phyloP scores from a whole-genome alignment of 805 yeast genomes.

The Candida michaelii region DNA sequence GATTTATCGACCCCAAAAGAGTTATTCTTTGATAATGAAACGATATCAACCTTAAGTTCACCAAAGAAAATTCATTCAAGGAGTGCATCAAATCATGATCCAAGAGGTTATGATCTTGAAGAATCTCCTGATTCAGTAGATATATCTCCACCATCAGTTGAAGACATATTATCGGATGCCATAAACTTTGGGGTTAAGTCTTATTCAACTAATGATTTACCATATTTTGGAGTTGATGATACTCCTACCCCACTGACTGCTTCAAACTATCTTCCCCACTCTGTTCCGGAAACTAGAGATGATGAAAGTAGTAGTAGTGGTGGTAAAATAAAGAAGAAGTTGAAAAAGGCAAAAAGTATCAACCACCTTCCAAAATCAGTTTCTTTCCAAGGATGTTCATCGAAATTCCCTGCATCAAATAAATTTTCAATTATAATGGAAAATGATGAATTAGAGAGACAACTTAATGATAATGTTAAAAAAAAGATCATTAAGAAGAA shows the following conservation, averaged over 20 bases:
- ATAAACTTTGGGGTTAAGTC: constrained; percentile 5
- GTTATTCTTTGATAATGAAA: constrained; percentile 6
- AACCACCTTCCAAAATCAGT: neutral
- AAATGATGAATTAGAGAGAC: constrained; percentile 4
- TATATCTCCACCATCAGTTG: constrained; percentile 2
- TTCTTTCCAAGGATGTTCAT: constrained; percentile 11
- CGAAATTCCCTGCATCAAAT: constrained; percentile 2
- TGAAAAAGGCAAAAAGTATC: constrained; percentile 9
- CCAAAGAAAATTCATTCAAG: neutral
- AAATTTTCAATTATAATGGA: constrained; percentile 10
- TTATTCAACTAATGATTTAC: constrained; percentile 1
- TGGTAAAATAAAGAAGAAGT: constrained; percentile 4
- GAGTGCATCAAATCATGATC: neutral
- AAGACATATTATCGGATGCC: constrained; percentile 10
- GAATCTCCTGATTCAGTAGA: constrained; percentile 1
- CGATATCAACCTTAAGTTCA: neutral
- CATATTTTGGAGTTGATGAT: neutral
- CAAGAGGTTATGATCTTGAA: neutral
- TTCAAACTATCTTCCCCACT: neutral
- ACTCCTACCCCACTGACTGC: neutral
- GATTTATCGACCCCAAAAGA: constrained; percentile 12
- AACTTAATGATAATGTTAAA: neutral
- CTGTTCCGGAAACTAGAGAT: neutral
- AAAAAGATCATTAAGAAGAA: neutral
- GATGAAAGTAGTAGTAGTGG: neutral